Base-by-base conservation (phyloP, 192 early-diverging fungal genomes). In the Obelidium mucronatum region DNA sequence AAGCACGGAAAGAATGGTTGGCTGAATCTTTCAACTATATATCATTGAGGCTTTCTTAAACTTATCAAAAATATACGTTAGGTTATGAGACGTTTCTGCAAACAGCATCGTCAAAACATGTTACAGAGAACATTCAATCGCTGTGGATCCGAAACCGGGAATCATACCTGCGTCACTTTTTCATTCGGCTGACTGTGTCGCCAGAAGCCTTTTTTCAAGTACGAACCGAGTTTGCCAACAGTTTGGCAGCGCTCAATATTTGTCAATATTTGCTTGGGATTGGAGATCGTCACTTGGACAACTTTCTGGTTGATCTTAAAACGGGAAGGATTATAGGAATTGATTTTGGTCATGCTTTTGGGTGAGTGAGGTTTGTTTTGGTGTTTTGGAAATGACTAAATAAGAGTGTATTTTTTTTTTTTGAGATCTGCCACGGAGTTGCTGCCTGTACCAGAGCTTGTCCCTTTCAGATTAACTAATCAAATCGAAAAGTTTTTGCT, bases 331-430 rank as follows among this genome's bases (percentile, higher is more conserved):
- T 94, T 22, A 84, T 94, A 24, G 87, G 88, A 0, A 94, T 94
- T 74, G 93, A 94, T 83, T 94, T 94, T 73, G 93, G 93, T 0
- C 92, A 94, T 67, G 93, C 93, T 2, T 94, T 94, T 81, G 93
- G 93, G 74, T n/a, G n/a, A n/a, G n/a, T n/a, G n/a, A n/a, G n/a
- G n/a, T n/a, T n/a, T n/a, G n/a, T n/a, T 82, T 77, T 35, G 60
- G 31, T 37, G 28, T 0, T 78, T 31, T 2, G 13, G 26, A 6
- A 34, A 64, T 58, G 73, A 3, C 26, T 11, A 40, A 1, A 79
- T 35, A 30, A 59, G 73, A 75, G 28, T 22, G 36, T 62, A 34
- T 40, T 81, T n/a, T 75, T 26, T 37, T 51, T 8, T 6, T 33
- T 73, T 30, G n/a, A n/a, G n/a, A n/a, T 93, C 93, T 0, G 92